Conservation (phyloP, 2,329 filamentous ascomycete genomes). For the Fusarium sambucinum region DNA sequence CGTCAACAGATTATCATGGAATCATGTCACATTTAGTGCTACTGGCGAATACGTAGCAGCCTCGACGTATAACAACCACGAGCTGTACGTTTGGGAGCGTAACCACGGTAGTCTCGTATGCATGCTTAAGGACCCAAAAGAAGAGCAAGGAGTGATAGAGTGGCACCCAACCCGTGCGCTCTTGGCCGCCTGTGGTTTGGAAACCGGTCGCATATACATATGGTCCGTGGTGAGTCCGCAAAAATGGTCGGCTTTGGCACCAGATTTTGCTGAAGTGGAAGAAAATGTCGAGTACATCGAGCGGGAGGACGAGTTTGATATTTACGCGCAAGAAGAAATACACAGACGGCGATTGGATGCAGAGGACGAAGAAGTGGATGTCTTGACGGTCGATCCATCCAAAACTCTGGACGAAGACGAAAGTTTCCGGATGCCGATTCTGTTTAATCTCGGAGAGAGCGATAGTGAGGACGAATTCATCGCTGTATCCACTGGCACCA, state of each 20-base stretch:
- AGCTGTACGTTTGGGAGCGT: slow-evolving; percentile 98
- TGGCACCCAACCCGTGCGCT: slow-evolving; percentile 94
- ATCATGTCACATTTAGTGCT: slow-evolving; percentile 94
- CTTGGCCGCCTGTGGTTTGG: slow-evolving; percentile 90
- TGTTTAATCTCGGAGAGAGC: slow-evolving; percentile 92
- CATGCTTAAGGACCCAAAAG: slow-evolving; percentile 95
- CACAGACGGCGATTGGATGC: slow-evolving; percentile 89
- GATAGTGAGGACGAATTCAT: slow-evolving; percentile 93
- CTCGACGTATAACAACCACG: slow-evolving; percentile 97
- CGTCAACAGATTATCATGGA: slow-evolving; percentile 95
- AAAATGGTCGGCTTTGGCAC: slow-evolving; percentile 95
- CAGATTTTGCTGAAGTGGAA: slow-evolving; percentile 96
- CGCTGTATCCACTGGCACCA: slow-evolving; percentile 79
- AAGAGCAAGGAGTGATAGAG: slow-evolving; percentile 95
- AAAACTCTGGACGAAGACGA: slow-evolving; percentile 70
- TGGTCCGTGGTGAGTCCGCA: slow-evolving; percentile 97
- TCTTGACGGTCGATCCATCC: slow-evolving; percentile 79
- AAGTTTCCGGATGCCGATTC: slow-evolving; percentile 89
- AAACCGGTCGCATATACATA: slow-evolving; percentile 92
- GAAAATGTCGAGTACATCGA: slow-evolving; percentile 98
- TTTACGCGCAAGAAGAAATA: slow-evolving; percentile 93
- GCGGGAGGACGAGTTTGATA: slow-evolving; percentile 96
- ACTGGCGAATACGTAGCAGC: slow-evolving; percentile 96
- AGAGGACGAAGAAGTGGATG: slow-evolving; percentile 94
- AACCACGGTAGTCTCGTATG: slow-evolving; percentile 93